Percentiles rank a stretch among this genome's conserved stretches.
Evolutionary conservation across 208 protist species (phyloP).

Genomic region (Wallacemonas collosoma): DNA sequence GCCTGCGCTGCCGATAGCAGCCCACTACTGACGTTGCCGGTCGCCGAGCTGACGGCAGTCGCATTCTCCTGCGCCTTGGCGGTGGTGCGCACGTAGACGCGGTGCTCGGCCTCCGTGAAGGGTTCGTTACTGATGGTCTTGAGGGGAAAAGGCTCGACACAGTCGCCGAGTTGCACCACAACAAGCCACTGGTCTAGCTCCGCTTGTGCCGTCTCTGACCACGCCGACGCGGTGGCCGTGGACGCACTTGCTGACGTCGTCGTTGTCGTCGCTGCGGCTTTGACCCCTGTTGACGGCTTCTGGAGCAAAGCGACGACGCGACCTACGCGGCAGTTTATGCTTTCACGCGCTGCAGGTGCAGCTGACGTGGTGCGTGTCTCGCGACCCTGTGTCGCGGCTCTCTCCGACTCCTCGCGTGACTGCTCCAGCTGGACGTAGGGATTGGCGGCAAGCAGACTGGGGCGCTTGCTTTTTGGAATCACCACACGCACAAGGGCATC

Average conservation of each 20-base stretch:
- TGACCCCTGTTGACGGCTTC: constrained; percentile 24
- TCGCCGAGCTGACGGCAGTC: constrained; percentile 1
- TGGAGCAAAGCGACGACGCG: constrained; percentile 57
- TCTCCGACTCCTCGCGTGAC: constrained; percentile 18
- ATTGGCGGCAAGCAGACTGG: constrained; percentile 51
- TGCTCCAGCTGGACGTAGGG: constrained; percentile 39
- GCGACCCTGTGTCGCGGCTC: not conserved
- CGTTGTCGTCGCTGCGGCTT: not conserved
- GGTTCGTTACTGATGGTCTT: constrained; percentile 53
- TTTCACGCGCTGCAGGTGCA: not conserved
- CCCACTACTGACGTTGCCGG: constrained; percentile 8
- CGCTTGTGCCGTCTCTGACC: constrained; percentile 7
- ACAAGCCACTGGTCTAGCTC: constrained; percentile 52
- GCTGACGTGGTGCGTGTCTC: not conserved
- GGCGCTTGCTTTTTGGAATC: constrained; percentile 49
- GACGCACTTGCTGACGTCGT: not conserved
- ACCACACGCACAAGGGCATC: constrained; percentile 60
- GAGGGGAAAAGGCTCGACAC: constrained; percentile 48
- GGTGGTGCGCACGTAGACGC: constrained; percentile 63
- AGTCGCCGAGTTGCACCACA: constrained; percentile 70
- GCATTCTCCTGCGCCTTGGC: not conserved
- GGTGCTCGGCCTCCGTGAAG: constrained; percentile 59
- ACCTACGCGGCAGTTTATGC: constrained; percentile 50
- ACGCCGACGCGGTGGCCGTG: not conserved
- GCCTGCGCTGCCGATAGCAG: constrained; percentile 43